Evolutionary conservation across 805 yeast genomes (phyloP).

Genomic region (Starmera quercuum): DNA sequence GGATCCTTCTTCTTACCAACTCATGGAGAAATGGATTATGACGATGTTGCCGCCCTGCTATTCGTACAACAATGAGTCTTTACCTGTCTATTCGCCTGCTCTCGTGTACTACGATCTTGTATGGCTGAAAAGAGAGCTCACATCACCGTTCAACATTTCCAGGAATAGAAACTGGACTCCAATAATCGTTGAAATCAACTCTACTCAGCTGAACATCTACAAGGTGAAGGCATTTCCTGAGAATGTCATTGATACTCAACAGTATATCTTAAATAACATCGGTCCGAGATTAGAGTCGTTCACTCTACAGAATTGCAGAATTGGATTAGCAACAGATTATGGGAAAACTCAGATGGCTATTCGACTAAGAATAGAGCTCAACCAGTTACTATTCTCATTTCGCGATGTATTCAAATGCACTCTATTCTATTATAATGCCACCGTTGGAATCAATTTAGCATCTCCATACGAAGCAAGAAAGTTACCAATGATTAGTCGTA

Average conservation of each 20-base stretch:
- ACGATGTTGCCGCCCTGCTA: neutral
- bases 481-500: conserved; percentile 1
- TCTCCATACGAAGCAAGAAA: conserved; percentile 4
- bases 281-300: conserved; percentile 3
- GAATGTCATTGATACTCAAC: neutral
- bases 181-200: conserved; percentile 6
- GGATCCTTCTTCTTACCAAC: too few species aligned
- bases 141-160: conserved; percentile 6
- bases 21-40: too few species aligned
- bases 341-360: neutral
- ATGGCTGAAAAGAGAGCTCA: conserved; percentile 4
- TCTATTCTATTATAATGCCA: conserved; percentile 3
- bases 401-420: conserved; percentile 1
- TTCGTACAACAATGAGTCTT: neutral
- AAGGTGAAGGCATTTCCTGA: conserved; percentile 1
- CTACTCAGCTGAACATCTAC: conserved; percentile 8
- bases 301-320: conserved; percentile 5
- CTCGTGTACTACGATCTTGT: neutral
- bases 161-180: conserved; percentile 8
- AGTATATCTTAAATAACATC: neutral
- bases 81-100: neutral
- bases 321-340: conserved; percentile 6
- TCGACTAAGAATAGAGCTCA: conserved; percentile 7
- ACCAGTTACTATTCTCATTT: conserved; percentile 5
- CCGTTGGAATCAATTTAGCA: conserved; percentile 2